Base-by-base conservation (phyloP, 73 alveolate genomes). In the Tetrahymena borealis region DNA sequence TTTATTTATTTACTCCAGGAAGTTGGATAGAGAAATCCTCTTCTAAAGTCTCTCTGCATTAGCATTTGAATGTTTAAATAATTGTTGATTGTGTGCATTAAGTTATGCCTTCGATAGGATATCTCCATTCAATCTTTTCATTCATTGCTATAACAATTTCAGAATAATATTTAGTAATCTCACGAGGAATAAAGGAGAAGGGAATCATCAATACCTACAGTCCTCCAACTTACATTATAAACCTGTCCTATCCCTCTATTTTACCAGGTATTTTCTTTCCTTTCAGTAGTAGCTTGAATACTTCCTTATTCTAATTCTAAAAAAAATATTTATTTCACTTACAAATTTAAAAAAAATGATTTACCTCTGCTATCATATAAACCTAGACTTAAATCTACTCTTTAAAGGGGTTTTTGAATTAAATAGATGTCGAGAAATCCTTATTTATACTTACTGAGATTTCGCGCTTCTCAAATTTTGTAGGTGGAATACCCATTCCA, bases 401-500 rank as follows among this genome's bases (percentile, higher is more conserved):
- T 96, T 98, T 98, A 93, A 98, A 97, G 28, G 99, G 99, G 94
- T 98, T 98, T 92, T 98, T 98, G 96, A 98, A 98, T 77, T 96
- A 95, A 32, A 98, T 92, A 97, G 97, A 98, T 32, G 98, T 98
- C 15, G 99, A 98, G 42, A 98, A 96, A 79, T 96, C 98, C 91
- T 98, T 98, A 92, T 92, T 92, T 20, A 92, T 79, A 20, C 99
- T 99, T 1, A 98, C 99, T 11, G 98, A 97, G 32, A 99, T 97
- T 9, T 98, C 91, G 16, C 97, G 96, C 79, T 98, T 98, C 92
- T 98, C 99, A 98, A 98, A 97, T 12, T 94, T 92, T 33, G 99
- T 98, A 13, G 99, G 99, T 9, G 99, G 99, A 0, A 98, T 93
- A 35, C 99, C 99, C 43, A 95, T 97, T 12, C 99, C 99, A 94